These are phyloP conservation scores for Melocanna baccifera DNA, from an alignment of 176 grass and related monocot genomes.

Conservation along the genomic window DNA sequence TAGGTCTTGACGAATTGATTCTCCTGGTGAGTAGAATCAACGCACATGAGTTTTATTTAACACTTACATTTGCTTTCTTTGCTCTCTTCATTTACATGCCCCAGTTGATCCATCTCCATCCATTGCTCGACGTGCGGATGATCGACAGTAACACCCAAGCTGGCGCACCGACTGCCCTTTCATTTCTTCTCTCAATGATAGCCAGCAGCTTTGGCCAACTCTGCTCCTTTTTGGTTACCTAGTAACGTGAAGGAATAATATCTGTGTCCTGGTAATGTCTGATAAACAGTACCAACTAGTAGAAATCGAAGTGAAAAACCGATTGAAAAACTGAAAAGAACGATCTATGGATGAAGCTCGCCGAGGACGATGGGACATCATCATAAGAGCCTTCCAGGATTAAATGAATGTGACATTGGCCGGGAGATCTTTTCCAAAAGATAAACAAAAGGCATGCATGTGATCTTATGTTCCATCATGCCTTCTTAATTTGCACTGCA, in stretches of 20 bases:
- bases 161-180: neutral
- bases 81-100: neutral
- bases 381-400: slow-evolving; percentile 18
- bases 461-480: neutral
- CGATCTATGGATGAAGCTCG: neutral
- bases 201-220: neutral
- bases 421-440: neutral
- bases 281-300: too few species aligned
- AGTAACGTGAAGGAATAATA: neutral
- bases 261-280: neutral
- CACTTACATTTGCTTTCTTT: neutral
- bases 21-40: neutral
- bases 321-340: too few species aligned
- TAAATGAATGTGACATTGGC: slow-evolving; percentile 1
- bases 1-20: slow-evolving; percentile 32
- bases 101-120: neutral
- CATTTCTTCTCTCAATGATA: neutral
- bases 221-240: neutral
- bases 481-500: too few species aligned
- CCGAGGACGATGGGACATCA: slow-evolving; percentile 13
- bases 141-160: neutral
- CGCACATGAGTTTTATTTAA: neutral
- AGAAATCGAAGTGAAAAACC: too few species aligned
- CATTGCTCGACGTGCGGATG: neutral
- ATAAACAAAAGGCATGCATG: neutral